These are phyloP conservation scores for Hypocrella siamensis DNA, from an alignment of 2,329 filamentous ascomycete species.

Conservation along the genomic window DNA sequence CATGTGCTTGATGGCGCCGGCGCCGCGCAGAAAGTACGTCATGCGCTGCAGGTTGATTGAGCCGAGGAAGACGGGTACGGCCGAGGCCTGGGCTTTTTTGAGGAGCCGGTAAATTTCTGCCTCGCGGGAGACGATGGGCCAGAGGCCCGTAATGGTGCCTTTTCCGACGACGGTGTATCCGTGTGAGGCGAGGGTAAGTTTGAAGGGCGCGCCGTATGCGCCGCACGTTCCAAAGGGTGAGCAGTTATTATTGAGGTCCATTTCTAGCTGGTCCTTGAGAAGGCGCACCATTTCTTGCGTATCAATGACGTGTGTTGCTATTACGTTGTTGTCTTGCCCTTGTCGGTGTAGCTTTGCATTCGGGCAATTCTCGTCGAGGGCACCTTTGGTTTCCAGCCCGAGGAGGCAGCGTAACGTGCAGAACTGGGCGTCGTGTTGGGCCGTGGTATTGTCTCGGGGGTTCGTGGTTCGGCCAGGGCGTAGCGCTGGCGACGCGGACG, in stretches of 20 bases:
- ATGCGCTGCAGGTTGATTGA: neutral
- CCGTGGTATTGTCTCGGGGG: neutral
- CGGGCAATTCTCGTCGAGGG: constrained; percentile 1
- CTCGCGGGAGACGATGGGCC: constrained; percentile 1
- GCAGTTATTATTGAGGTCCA: neutral
- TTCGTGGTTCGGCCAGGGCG: neutral
- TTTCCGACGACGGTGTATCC: constrained; percentile 3
- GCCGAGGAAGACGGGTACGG: constrained; percentile 2
- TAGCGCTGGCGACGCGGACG: neutral
- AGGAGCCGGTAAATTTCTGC: constrained; percentile 1
- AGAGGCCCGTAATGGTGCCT: constrained; percentile 1
- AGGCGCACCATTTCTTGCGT: neutral
- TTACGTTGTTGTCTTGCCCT: neutral
- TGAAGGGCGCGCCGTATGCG: constrained; percentile 1
- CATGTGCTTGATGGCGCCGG: constrained; percentile 1
- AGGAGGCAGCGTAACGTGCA: neutral
- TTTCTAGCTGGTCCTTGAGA: constrained; percentile 1
- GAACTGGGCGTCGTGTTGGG: neutral
- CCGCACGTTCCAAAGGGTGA: constrained; percentile 1
- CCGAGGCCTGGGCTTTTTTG: constrained; percentile 1
- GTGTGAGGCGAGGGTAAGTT: constrained; percentile 1
- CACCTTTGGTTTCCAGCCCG: neutral
- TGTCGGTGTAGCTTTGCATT: neutral
- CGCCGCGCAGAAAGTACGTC: neutral
- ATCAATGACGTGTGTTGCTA: neutral